Base-by-base conservation (phyloP, 805 yeast genomes). In the Blastobotrys peoriensis region DNA sequence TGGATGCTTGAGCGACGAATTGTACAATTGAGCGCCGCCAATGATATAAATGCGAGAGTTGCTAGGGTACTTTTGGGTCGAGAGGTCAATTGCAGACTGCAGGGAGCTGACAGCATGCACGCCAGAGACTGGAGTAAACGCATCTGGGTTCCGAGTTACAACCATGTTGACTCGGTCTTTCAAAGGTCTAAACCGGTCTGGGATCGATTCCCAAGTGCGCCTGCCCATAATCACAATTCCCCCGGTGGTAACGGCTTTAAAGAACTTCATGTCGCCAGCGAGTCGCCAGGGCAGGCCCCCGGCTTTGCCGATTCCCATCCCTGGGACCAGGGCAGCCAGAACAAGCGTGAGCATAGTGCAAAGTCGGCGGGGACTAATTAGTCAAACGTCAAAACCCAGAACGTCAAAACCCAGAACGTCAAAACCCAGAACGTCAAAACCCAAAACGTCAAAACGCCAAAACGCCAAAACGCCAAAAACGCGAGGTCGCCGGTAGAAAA, bases 141-240 rank as follows among this genome's bases (percentile, higher is more conserved):
- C 18, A 1, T 33, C 16, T 2, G 50, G 36, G 36, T 61, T 59
- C 40, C 88, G 65, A 20, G 95, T 83, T 8, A 93, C 65, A 0
- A 93, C 78, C 10, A 88, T 78, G 61, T 93, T 93, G 21, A 78
- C 45, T 46, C 98, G 73, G 40, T 71, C 77, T 2, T 82, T 81
- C 37, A 93, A 70, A 0, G 98, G 98, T 50, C 95, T 70, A 65
- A 87, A 93, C 59, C 74, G 80, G 1, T 64, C 49, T 0, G 98
- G 98, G 25, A 93, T 89, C 5, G 95, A 85, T 25, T 88, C 93
- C 95, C 97, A 93, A 1, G 98, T 91, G 59, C 81, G 84, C 47
- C 97, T 74, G 10, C 98, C 98, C 98, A 93, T 93, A 3, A 93
- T 73, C 10, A 93, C 98, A 20, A 59, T 50, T 9, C 47, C 46